These are phyloP conservation scores for Limnomonas spitsbergensis DNA, from an alignment of 139 green algal genomes.

Conservation along the genomic window DNA sequence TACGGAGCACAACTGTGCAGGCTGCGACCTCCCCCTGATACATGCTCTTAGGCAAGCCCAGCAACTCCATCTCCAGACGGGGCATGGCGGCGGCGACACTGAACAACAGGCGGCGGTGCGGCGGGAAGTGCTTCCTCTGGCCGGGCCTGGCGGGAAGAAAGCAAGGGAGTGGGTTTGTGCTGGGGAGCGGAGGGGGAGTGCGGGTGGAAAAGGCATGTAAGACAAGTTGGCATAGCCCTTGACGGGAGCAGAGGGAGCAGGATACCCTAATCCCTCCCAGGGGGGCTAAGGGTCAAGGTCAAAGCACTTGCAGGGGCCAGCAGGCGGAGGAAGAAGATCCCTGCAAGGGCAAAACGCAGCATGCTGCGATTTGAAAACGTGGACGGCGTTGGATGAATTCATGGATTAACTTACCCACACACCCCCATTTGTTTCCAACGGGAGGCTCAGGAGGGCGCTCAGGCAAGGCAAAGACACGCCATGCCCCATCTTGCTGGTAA, in stretches of 20 bases:
- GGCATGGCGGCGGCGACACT: constrained; percentile 59
- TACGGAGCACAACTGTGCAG: constrained; percentile 34
- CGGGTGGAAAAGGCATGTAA: background rate
- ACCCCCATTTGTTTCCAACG: too few relatives aligned
- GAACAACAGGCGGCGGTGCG: constrained; percentile 51
- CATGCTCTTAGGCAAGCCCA: constrained; percentile 33
- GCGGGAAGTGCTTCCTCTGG: constrained; percentile 44
- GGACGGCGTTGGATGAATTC: too few relatives aligned
- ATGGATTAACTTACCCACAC: too few relatives aligned
- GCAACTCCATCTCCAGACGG: constrained; percentile 46
- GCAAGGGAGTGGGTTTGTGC: background rate
- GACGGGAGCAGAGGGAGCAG: background rate
- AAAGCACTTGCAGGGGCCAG: too few relatives aligned
- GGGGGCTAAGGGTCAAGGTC: too few relatives aligned
- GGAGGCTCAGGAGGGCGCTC: too few relatives aligned
- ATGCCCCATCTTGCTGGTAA: too few relatives aligned
- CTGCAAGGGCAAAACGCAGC: too few relatives aligned
- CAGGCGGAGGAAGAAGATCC: too few relatives aligned
- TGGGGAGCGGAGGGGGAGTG: background rate
- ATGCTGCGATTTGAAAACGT: too few relatives aligned
- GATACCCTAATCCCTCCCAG: background rate
- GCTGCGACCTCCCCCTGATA: constrained; percentile 45
- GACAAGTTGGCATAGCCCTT: background rate
- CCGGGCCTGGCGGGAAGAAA: constrained; percentile 18
- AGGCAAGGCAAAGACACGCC: too few relatives aligned